A percentile compares a stretch with the other conserved stretches of the same genome.
These are phyloP conservation scores for Chloranthus sessilifolius DNA, from an alignment of 164 flowering plant genomes.

Conservation along the genomic window DNA sequence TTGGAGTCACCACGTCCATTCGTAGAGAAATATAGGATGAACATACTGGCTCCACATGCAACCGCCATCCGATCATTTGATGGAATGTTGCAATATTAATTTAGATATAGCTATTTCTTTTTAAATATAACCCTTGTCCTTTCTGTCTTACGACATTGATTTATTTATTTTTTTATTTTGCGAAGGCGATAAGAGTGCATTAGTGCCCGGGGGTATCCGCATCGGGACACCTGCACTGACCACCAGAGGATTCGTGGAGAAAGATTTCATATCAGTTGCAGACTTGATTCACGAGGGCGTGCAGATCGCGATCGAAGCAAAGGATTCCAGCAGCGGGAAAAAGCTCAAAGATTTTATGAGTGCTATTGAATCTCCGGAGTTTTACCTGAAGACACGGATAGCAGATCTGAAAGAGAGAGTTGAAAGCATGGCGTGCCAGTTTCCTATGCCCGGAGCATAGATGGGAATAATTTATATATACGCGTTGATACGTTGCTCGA, in stretches of 20 bases:
- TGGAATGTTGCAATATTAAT: too few species aligned
- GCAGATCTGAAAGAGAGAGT: slow-evolving; percentile 57
- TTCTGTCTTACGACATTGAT: background rate
- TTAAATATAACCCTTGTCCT: too few species aligned
- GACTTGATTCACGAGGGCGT: slow-evolving; percentile 90
- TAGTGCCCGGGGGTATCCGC: slow-evolving; percentile 90
- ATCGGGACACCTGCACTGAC: slow-evolving; percentile 98
- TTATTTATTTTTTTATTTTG: background rate
- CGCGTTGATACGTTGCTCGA: too few species aligned
- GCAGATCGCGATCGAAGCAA: slow-evolving; percentile 65
- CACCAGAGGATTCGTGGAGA: slow-evolving; percentile 74
- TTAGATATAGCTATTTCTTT: too few species aligned
- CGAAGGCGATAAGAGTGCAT: slow-evolving; percentile 82
- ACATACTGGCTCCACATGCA: too few species aligned
- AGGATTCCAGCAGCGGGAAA: slow-evolving; percentile 44
- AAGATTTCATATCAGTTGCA: slow-evolving; percentile 61
- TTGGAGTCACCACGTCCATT: too few species aligned
- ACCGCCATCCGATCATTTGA: too few species aligned
- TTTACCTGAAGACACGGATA: slow-evolving; percentile 42
- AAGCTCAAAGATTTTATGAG: slow-evolving; percentile 89
- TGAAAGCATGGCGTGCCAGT: slow-evolving; percentile 67
- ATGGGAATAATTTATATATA: too few species aligned
- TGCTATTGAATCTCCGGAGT: slow-evolving; percentile 50
- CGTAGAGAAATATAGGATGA: too few species aligned
- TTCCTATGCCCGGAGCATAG: slow-evolving; percentile 80